Evolutionary conservation across 2,329 filamentous ascomycete species (phyloP), one percentile per base, ranked within the genome.

Genomic region (Lachnellula suecica): DNA sequence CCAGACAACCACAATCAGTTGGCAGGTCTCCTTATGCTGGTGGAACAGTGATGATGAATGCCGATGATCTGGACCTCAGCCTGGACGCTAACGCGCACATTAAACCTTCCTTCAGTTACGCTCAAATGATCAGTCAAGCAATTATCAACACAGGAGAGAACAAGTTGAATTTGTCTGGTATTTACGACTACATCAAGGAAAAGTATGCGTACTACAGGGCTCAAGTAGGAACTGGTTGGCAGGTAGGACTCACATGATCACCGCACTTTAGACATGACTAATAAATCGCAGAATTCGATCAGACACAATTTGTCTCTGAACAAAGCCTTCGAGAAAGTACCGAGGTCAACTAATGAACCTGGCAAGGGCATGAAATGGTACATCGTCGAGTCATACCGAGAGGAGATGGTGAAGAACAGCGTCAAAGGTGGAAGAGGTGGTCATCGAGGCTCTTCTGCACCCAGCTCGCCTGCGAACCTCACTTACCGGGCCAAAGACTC

Each of bases 341-440:
- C 94, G 3, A 86, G 94, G 43, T 87, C 89, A 15, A 96, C 91
- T 0, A 91, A 97, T 62, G 94, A 99, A 68, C 94, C 94, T 20
- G 94, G 94, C 11, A 99, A 99, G 70, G 94, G 94, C 24, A 97
- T 97, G 91, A 97, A 97, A 69, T 99, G 94, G 94, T 90, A 93
- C 71, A 92, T 99, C 65, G 85, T 90, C 4, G 81, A 89, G 1
- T 89, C 95, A 58, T 82, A 87, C 59, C 85, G 88, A 44, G 90
- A 97, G 17, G 93, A 96, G 48, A 96, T 97, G 77, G 81, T 91
- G 54, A 88, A 56, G 44, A 56, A 53, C 37, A 57, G 57, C 40
- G 81, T 75, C 61, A 78, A 80, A 50, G 79, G 82, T 17, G 83
- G 83, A 17, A 77, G 81, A 42, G 82, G 84, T 45, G 83, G 83